Percentiles rank a stretch among this genome's conserved stretches.
These are phyloP conservation scores for Candida railenensis DNA, from an alignment of 805 yeast genomes.

Conservation along the genomic window DNA sequence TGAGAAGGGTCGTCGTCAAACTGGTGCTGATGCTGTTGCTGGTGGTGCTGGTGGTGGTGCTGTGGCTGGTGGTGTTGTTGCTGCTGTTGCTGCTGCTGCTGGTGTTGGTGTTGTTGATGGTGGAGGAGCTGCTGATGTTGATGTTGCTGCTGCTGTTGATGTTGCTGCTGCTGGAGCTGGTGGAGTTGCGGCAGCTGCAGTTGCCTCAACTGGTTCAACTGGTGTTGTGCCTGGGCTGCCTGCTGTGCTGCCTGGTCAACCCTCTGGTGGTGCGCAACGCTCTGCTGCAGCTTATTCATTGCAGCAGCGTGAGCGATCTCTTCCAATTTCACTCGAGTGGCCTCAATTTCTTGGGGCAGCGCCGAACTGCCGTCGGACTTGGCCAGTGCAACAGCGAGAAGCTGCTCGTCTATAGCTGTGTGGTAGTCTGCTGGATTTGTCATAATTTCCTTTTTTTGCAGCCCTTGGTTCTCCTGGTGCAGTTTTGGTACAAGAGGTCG, in stretches of 20 bases:
- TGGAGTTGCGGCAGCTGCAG: conserved; percentile 6
- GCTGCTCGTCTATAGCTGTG: conserved; percentile 7
- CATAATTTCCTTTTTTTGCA: conserved; percentile 5
- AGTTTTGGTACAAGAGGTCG: conserved; percentile 2
- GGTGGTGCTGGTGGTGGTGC: conserved; percentile 15
- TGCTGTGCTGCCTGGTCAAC: conserved; percentile 10
- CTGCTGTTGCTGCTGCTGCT: conserved; percentile 18
- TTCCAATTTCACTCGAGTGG: conserved; percentile 29
- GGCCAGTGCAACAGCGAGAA: conserved; percentile 7
- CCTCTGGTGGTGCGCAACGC: conserved; percentile 10
- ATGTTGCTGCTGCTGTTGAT: conserved; percentile 14
- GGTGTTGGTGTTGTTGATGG: conserved; percentile 10
- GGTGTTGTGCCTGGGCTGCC: conserved; percentile 10
- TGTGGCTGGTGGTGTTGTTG: conserved; percentile 19
- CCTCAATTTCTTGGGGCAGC: conserved; percentile 13
- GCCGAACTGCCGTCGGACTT: conserved; percentile 6
- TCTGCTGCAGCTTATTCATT: conserved; percentile 9
- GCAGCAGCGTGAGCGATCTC: conserved; percentile 27
- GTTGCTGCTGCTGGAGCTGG: conserved; percentile 5
- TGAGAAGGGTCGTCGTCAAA: conserved; percentile 35
- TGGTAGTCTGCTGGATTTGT: conserved; percentile 6
- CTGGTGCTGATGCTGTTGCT: conserved; percentile 10
- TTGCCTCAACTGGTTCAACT: conserved; percentile 7
- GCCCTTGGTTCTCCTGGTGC: neutral
- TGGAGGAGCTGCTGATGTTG: conserved; percentile 15